Evolutionary conservation across 352 stramenopile genomes (phyloP).

Genomic region (Pythium insidiosum): DNA sequence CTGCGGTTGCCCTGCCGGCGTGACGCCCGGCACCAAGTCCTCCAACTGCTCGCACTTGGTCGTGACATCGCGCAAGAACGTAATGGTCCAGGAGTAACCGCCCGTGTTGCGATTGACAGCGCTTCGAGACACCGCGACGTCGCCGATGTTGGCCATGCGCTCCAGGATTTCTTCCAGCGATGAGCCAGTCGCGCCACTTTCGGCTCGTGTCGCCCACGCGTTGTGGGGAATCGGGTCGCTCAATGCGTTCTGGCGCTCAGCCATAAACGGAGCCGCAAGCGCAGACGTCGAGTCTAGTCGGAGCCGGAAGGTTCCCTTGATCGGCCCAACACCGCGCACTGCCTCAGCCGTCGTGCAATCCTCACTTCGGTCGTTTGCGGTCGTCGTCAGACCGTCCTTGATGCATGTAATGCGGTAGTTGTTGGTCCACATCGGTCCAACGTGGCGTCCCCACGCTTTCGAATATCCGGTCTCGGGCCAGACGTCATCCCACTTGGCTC

Average conservation of each 20-base stretch:
- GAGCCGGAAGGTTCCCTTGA: conserved; percentile 89
- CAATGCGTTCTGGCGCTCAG: conserved; percentile 39
- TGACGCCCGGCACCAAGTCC: conserved; percentile 27
- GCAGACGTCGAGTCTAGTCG: conserved; percentile 82
- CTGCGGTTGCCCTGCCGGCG: no score
- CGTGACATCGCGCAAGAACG: conserved; percentile 87
- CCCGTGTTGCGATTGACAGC: conserved; percentile 82
- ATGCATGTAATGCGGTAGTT: conserved; percentile 40
- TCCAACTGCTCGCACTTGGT: conserved; percentile 61
- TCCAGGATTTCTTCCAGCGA: conserved; percentile 96
- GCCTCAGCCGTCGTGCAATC: conserved; percentile 21
- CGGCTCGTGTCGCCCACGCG: conserved; percentile 75
- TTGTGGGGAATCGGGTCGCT: conserved; percentile 90
- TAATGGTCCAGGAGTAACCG: conserved; percentile 93
- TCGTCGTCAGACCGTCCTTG: conserved; percentile 54
- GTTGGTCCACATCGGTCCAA: conserved; percentile 74
- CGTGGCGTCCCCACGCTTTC: conserved; percentile 95
- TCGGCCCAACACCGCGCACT: conserved; percentile 57
- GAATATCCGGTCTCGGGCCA: conserved; percentile 91
- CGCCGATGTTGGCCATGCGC: conserved; percentile 89
- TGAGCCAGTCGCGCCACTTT: conserved; percentile 87
- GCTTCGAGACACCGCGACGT: conserved; percentile 88
- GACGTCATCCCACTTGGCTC: conserved; percentile 77
- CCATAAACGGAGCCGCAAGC: conserved; percentile 60
- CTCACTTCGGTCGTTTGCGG: conserved; percentile 47